These are phyloP conservation scores for Gossypium herbaceum DNA, from an alignment of 345 rosid genomes.

Conservation along the genomic window DNA sequence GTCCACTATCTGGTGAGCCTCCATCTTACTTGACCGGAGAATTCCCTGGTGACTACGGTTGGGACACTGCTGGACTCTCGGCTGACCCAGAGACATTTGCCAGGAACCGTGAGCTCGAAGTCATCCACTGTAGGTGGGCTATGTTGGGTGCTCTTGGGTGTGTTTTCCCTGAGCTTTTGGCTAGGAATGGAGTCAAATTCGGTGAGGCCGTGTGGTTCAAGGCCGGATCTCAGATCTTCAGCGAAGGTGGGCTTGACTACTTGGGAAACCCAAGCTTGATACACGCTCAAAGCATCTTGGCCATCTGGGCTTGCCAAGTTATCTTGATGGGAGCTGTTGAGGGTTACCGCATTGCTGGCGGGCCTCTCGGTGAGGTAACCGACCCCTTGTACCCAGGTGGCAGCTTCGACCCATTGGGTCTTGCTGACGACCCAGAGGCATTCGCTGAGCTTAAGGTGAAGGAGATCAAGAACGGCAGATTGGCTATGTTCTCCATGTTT, in stretches of 20 bases:
- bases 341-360: slow-evolving; percentile 71
- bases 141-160: slow-evolving; percentile 95
- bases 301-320: slow-evolving; percentile 76
- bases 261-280: slow-evolving; percentile 79
- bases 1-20: slow-evolving; percentile 91
- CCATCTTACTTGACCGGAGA: slow-evolving; percentile 92
- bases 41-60: slow-evolving; percentile 94
- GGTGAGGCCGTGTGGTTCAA: slow-evolving; percentile 96
- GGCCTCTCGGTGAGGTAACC: slow-evolving; percentile 49
- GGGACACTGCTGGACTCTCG: slow-evolving; percentile 93
- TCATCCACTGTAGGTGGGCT: slow-evolving; percentile 92
- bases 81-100: slow-evolving; percentile 96
- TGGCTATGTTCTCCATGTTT: slow-evolving; percentile 60
- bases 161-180: slow-evolving; percentile 78
- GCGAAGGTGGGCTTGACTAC: slow-evolving; percentile 94
- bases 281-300: slow-evolving; percentile 75
- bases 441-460: slow-evolving; percentile 57
- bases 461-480: slow-evolving; percentile 56
- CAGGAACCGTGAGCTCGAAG: slow-evolving; percentile 92
- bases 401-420: slow-evolving; percentile 54
- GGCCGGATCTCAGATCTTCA: slow-evolving; percentile 93
- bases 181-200: slow-evolving; percentile 76
- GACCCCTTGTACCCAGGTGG: slow-evolving; percentile 51
- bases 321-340: slow-evolving; percentile 76
- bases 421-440: slow-evolving; percentile 61